Conservation (phyloP, 2,329 filamentous ascomycete genomes). For the Orbilia javanica region DNA sequence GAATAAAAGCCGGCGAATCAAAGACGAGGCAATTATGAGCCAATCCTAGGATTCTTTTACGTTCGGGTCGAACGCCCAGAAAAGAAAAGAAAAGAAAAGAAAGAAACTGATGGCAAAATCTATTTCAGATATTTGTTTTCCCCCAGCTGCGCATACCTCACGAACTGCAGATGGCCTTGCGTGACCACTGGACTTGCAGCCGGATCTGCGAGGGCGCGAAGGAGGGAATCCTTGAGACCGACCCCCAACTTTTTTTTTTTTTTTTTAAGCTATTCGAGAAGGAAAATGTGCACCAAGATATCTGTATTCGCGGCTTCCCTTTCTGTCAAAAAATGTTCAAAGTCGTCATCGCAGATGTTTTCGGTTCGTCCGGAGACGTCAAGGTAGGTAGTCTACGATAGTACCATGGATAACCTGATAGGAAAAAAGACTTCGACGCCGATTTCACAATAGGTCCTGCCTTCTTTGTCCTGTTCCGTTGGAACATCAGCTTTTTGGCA, state of each 20-base stretch:
- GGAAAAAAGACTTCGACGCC: not conserved
- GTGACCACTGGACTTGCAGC: conserved; percentile 40
- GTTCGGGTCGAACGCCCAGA: conserved; percentile 20
- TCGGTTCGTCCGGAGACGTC: conserved; percentile 25
- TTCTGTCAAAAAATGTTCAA: conserved; percentile 8
- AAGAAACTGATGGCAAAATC: conserved; percentile 27
- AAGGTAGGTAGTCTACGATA: not conserved
- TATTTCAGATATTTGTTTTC: conserved; percentile 17
- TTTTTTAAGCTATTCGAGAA: not conserved
- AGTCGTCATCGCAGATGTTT: conserved; percentile 20
- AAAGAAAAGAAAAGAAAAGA: not conserved
- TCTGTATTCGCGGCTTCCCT: conserved; percentile 4
- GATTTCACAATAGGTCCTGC: not conserved
- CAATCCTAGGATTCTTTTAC: conserved; percentile 10
- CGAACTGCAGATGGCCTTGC: conserved; percentile 6
- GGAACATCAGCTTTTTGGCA: not conserved
- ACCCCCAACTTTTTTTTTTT: conserved; percentile 12
- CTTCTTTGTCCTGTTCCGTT: conserved; percentile 4
- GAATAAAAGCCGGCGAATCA: conserved; percentile 10
- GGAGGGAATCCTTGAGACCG: not conserved
- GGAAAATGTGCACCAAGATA: not conserved
- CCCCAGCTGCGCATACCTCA: not conserved
- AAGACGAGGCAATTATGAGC: not conserved
- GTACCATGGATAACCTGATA: conserved; percentile 17
- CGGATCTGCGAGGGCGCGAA: conserved; percentile 21